Evolutionary conservation across 495 filamentous ascomycete species (phyloP).

Genomic region (Lichenothelia convexa): DNA sequence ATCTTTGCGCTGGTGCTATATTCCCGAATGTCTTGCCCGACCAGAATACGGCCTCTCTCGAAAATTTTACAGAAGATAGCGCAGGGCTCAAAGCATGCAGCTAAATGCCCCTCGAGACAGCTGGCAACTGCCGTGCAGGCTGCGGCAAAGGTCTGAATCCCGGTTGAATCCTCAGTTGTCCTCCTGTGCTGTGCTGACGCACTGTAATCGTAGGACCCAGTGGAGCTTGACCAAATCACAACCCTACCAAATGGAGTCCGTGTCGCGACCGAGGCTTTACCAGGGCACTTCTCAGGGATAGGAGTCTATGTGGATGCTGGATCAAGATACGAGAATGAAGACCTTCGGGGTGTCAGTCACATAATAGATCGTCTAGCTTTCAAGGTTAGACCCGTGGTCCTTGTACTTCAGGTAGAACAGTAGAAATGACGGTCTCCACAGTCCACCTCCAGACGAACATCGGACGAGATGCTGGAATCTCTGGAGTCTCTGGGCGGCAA

Average conservation of each 20-base stretch:
- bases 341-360: constrained; percentile 78
- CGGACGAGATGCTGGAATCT: constrained; percentile 72
- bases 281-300: constrained; percentile 86
- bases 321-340: constrained; percentile 79
- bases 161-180: too few species aligned
- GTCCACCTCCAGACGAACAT: constrained; percentile 53
- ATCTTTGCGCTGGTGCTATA: too few species aligned
- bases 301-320: constrained; percentile 95
- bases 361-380: constrained; percentile 93
- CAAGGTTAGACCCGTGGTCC: too few species aligned
- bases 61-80: background rate
- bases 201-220: constrained; percentile 47
- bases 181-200: too few species aligned
- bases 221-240: constrained; percentile 73
- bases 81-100: background rate
- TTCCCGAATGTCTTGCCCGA: too few species aligned
- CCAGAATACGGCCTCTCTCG: background rate
- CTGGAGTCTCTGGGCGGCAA: constrained; percentile 81
- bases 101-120: background rate
- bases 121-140: constrained; percentile 8
- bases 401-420: too few species aligned
- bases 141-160: constrained; percentile 6
- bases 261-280: constrained; percentile 87
- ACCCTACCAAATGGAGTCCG: constrained; percentile 84
- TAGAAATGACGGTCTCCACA: constrained; percentile 4